Percentiles rank a stretch among this genome's conserved stretches.
phyloP scores from a whole-genome alignment of 129 eudicot species.

The Saussurea involucrata region DNA sequence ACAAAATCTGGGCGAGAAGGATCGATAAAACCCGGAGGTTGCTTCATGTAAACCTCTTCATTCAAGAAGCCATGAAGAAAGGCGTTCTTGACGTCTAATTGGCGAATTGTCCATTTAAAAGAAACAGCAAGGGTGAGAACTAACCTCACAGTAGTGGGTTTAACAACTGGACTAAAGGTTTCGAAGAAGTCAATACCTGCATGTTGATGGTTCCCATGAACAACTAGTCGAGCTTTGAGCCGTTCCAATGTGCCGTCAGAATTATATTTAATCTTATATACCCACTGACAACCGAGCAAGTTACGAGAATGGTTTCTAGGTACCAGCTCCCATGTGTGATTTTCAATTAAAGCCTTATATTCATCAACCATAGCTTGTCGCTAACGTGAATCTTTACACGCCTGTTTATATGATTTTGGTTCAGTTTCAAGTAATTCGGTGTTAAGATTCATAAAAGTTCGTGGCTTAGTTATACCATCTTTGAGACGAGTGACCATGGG shows the following conservation, averaged over 20 bases:
- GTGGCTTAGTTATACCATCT: background rate
- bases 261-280: too few relatives aligned
- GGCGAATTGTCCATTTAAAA: background rate
- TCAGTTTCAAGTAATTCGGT: background rate
- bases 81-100: background rate
- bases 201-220: background rate
- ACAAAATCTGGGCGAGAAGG: background rate
- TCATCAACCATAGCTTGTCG: background rate
- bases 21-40: too few relatives aligned
- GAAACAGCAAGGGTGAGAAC: background rate
- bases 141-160: background rate
- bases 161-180: background rate
- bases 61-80: too few relatives aligned
- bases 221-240: background rate
- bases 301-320: background rate
- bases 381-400: background rate
- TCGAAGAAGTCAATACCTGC: background rate
- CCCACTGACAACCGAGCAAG: background rate
- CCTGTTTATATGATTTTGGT: background rate
- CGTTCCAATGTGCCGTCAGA: too few relatives aligned
- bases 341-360: background rate
- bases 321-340: slow-evolving; percentile 8
- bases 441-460: background rate
- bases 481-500: background rate
- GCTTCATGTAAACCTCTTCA: too few relatives aligned